These are phyloP conservation scores for Pseudozyma flocculosa DNA, from an alignment of 1,284 basidiomycete genomes.

Conservation along the genomic window DNA sequence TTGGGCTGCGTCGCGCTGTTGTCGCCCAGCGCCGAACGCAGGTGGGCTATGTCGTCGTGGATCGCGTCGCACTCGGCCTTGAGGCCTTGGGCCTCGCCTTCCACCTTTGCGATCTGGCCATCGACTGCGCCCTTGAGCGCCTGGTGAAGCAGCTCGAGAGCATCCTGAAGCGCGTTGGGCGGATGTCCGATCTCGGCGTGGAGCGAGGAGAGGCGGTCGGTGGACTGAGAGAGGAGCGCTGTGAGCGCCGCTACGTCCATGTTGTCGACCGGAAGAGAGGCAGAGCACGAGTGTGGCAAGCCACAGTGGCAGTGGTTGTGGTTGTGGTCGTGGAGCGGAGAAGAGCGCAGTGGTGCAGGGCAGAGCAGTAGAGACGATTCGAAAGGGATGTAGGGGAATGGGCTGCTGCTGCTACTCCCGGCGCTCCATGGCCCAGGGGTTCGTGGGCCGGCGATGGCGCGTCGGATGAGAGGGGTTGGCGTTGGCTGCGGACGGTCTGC, in stretches of 20 bases:
- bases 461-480: too few species aligned
- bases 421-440: too few species aligned
- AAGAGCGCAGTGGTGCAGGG: too few species aligned
- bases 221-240: slow-evolving; percentile 43
- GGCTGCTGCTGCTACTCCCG: too few species aligned
- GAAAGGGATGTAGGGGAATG: too few species aligned
- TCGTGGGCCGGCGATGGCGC: too few species aligned
- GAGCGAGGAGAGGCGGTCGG: slow-evolving; percentile 34
- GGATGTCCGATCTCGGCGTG: slow-evolving; percentile 50
- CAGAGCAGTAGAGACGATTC: too few species aligned
- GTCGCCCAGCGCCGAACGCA: slow-evolving; percentile 20
- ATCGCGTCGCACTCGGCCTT: slow-evolving; percentile 26
- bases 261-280: neutral
- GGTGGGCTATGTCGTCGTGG: slow-evolving; percentile 18
- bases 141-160: slow-evolving; percentile 43
- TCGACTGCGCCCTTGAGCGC: slow-evolving; percentile 49
- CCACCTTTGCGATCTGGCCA: slow-evolving; percentile 44
- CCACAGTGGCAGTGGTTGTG: neutral
- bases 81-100: slow-evolving; percentile 38
- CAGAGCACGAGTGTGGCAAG: neutral
- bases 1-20: slow-evolving; percentile 2
- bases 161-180: slow-evolving; percentile 36
- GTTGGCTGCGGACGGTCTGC: too few species aligned
- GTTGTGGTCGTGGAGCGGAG: neutral
- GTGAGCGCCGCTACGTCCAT: slow-evolving; percentile 50